A percentile compares a stretch with the other conserved stretches of the same genome.
Conservation (phyloP, 371 early-diverging fungal genomes). For the Massospora cicadina region DNA sequence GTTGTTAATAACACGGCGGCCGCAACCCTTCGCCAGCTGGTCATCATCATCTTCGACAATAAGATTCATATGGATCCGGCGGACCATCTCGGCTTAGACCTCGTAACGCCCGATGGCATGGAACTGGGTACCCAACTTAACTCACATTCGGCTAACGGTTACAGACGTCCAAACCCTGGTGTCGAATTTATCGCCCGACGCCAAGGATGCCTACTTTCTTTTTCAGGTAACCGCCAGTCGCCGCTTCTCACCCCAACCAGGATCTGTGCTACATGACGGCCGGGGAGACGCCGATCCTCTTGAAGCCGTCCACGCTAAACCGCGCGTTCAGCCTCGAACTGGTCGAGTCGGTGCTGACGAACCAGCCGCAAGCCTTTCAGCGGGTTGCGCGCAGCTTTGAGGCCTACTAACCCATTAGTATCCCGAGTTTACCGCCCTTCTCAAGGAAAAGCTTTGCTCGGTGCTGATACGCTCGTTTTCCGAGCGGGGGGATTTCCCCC, state of each 20-base stretch:
- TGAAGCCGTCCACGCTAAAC: conserved; percentile 41
- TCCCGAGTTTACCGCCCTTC: conserved; percentile 38
- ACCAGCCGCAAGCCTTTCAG: conserved; percentile 54
- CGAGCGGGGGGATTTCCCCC: conserved; percentile 67
- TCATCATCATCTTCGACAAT: conserved; percentile 76
- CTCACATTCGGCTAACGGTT: background rate
- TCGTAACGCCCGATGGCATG: conserved; percentile 19
- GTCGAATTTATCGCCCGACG: conserved; percentile 4
- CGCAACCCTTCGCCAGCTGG: conserved; percentile 83
- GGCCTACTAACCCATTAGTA: no score
- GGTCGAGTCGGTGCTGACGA: conserved; percentile 70
- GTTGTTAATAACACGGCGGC: conserved; percentile 88
- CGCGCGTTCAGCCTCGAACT: conserved; percentile 80
- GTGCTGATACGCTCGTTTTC: conserved; percentile 75
- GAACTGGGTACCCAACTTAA: background rate
- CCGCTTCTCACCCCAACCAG: conserved; percentile 10
- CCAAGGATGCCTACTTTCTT: conserved; percentile 62
- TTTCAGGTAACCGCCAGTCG: conserved; percentile 32
- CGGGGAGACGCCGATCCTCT: conserved; percentile 42
- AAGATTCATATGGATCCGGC: background rate
- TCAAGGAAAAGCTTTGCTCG: conserved; percentile 74
- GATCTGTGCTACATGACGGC: conserved; percentile 58
- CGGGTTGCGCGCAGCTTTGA: no score
- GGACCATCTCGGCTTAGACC: conserved; percentile 13
- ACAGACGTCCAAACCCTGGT: conserved; percentile 2